Evolutionary conservation across 2,329 filamentous ascomycete species (phyloP), one percentile per base, ranked within the genome.

Genomic region (Leptographium procerum): DNA sequence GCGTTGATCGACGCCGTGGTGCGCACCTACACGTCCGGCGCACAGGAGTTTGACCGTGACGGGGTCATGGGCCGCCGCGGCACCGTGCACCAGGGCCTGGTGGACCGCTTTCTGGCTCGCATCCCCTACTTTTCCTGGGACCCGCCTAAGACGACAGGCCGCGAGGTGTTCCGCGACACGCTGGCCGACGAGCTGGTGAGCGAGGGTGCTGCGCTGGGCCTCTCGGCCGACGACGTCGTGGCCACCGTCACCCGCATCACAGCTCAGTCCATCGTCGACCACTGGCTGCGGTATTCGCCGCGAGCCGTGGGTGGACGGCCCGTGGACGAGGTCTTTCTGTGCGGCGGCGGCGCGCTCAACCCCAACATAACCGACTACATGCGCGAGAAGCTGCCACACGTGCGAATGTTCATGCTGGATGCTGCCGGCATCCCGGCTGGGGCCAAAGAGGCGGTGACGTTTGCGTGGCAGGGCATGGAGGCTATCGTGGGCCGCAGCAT

Each of bases 401-500:
- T 75, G 2, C 72, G 70, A 43, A 78, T 84, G 51, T 69, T 75
- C 57, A 79, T 80, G 73, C 70, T 84, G 8, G 79, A 84, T 62
- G 79, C 79, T 53, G 79, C 79, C 3, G 81, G 81, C 5, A 75
- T 85, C 54, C 78, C 79, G 0, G 77, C 70, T 1, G 77, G 75
- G 36, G 81, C 81, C 3, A 84, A 84, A 66, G 81, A 85, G 65
- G 79, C 80, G 6, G 73, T 82, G 56, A 80, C 76, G 1, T 83
- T 84, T 65, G 81, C 82, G 4, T 82, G 79, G 75, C 79, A 83
- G 67, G 81, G 76, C 3, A 79, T 85, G 75, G 80, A 84, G 65
- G 78, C 80, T 2, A 66, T 84, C 19, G 74, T 82, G 0, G 80
- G 78, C 9, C 72, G 81, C 19, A 75, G 73, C 31, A 79, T 83